Evolutionary conservation across 2,329 filamentous ascomycete genomes (phyloP).

Genomic region (Orbilia oligospora): DNA sequence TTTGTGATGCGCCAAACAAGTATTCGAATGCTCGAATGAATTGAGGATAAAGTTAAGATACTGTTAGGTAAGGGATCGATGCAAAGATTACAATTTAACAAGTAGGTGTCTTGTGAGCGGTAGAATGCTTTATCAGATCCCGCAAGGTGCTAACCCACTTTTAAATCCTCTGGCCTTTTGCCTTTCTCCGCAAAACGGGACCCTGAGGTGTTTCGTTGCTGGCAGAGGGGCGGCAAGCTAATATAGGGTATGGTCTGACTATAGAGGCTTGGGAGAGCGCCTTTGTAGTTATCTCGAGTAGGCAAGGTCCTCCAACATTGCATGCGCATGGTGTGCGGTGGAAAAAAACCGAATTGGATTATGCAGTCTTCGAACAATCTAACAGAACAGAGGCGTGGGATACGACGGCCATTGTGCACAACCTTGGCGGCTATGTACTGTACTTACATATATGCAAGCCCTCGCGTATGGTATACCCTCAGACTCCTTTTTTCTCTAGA

Average conservation of each 20-base stretch:
- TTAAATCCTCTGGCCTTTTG: conserved; percentile 8
- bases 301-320: conserved; percentile 19
- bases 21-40: conserved; percentile 12
- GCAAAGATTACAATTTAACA: neutral
- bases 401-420: conserved; percentile 10
- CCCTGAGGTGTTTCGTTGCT: conserved; percentile 28
- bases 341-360: conserved; percentile 3
- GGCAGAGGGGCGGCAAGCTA: conserved; percentile 47
- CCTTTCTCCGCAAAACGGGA: conserved; percentile 4
- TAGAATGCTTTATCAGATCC: conserved; percentile 29
- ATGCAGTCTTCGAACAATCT: conserved; percentile 11
- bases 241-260: conserved; percentile 54
- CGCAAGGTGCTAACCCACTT: conserved; percentile 27
- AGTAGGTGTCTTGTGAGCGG: neutral
- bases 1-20: conserved; percentile 4
- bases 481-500: neutral
- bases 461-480: neutral
- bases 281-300: conserved; percentile 14
- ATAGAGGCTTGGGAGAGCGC: neutral
- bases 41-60: conserved; percentile 2
- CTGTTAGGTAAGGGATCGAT: conserved; percentile 12
- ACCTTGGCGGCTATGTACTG: neutral
- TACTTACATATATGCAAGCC: too few relatives aligned
- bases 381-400: conserved; percentile 40
- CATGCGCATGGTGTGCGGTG: conserved; percentile 4